phyloP scores from a whole-genome alignment of 2,329 filamentous ascomycete species.

The Arthrobotrys megalospora region DNA sequence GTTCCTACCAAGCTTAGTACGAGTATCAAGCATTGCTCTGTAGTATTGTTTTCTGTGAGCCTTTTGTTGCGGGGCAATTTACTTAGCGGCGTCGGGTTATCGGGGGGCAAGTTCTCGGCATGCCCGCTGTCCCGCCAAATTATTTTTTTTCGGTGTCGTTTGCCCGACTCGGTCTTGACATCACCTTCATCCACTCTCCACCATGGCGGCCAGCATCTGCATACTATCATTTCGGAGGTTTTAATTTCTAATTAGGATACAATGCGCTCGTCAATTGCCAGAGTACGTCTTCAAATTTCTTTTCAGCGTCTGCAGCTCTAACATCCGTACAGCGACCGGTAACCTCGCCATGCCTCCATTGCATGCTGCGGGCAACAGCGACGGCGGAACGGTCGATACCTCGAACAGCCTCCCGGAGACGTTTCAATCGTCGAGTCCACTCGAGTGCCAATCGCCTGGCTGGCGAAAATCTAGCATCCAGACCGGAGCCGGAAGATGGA shows the following conservation, averaged over 20 bases:
- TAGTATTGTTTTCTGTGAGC: background rate
- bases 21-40: background rate
- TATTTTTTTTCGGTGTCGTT: slow-evolving; percentile 26
- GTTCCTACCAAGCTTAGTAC: background rate
- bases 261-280: slow-evolving; percentile 52
- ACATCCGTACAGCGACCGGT: slow-evolving; percentile 37
- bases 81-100: slow-evolving; percentile 16
- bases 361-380: slow-evolving; percentile 49
- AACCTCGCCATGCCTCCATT: slow-evolving; percentile 58
- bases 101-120: slow-evolving; percentile 17
- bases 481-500: slow-evolving; percentile 36
- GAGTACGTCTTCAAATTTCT: slow-evolving; percentile 36
- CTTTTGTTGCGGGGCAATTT: slow-evolving; percentile 19
- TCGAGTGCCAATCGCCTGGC: slow-evolving; percentile 49
- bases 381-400: slow-evolving; percentile 32
- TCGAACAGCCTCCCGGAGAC: slow-evolving; percentile 31
- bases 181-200: slow-evolving; percentile 19
- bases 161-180: slow-evolving; percentile 22
- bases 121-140: slow-evolving; percentile 24
- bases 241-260: slow-evolving; percentile 1
- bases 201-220: slow-evolving; percentile 2
- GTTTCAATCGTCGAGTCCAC: slow-evolving; percentile 52
- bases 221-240: slow-evolving; percentile 5
- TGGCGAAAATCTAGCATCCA: slow-evolving; percentile 47
- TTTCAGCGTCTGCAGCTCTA: slow-evolving; percentile 25